phyloP scores from a whole-genome alignment of 2,329 filamentous ascomycete species.

The Myriosclerotinia scirpicola region DNA sequence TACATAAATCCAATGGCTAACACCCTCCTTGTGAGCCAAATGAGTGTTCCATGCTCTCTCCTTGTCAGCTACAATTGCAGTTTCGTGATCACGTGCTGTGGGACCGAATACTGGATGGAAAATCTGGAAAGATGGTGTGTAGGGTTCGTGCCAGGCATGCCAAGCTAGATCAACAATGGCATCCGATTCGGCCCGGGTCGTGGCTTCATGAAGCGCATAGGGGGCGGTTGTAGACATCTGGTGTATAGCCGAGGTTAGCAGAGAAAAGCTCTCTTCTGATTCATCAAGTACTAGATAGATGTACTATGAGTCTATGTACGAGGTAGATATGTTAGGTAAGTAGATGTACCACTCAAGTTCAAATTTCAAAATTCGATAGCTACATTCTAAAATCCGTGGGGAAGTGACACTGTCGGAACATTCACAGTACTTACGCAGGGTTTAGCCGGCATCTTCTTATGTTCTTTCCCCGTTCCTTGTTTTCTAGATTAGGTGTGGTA shows the following conservation, averaged over 20 bases:
- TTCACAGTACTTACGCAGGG: too few relatives aligned
- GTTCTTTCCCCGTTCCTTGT: too few relatives aligned
- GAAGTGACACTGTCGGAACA: too few relatives aligned
- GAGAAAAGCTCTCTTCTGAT: neutral
- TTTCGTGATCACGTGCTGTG: neutral
- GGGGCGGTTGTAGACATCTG: neutral
- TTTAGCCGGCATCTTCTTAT: too few relatives aligned
- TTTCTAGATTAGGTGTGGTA: too few relatives aligned
- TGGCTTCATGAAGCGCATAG: neutral
- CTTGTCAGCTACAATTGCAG: neutral
- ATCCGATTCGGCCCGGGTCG: neutral
- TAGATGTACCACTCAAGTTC: too few relatives aligned
- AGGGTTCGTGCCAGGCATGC: neutral
- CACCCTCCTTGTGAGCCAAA: neutral
- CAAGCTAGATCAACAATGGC: conserved; percentile 6
- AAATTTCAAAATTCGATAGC: too few relatives aligned
- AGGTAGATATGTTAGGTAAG: too few relatives aligned
- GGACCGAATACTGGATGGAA: conserved; percentile 8
- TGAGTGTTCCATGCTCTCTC: conserved; percentile 17
- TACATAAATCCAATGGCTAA: conserved; percentile 20
- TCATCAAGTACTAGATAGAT: too few relatives aligned
- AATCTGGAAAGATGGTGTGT: neutral
- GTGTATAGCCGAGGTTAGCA: neutral
- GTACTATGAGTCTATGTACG: too few relatives aligned
- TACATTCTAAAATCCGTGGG: too few relatives aligned